phyloP scores from a whole-genome alignment of 306 rosid species.

The Corylus heterophylla region DNA sequence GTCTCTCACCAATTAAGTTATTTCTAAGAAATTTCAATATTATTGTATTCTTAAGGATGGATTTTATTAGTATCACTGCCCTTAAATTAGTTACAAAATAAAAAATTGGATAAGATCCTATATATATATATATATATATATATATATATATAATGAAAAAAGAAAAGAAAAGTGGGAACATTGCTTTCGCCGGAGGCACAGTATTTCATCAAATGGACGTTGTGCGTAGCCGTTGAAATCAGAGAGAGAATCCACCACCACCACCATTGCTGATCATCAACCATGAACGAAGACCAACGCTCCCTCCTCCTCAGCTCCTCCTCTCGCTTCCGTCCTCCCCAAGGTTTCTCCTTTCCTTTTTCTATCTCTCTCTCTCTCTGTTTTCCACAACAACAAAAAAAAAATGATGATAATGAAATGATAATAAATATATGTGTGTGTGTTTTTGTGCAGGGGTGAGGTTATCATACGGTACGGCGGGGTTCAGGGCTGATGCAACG shows the following conservation, averaged over 20 bases:
- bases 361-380: background rate
- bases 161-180: no score
- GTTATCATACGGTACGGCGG: constrained; percentile 78
- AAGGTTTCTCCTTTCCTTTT: constrained; percentile 36
- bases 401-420: background rate
- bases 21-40: no score
- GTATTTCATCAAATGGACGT: no score
- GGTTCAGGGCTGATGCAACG: constrained; percentile 82
- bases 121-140: no score
- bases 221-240: background rate
- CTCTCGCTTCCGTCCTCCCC: constrained; percentile 58
- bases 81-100: no score
- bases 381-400: no score
- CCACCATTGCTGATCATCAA: background rate
- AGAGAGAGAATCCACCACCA: background rate
- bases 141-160: no score
- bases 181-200: no score
- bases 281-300: constrained; percentile 65
- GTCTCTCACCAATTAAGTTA: no score
- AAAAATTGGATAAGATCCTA: no score
- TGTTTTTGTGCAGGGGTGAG: constrained; percentile 46
- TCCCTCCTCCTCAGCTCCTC: constrained; percentile 57
- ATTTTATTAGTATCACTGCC: no score
- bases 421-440: background rate
- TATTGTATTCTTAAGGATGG: no score